These are phyloP conservation scores for Caryopteris hybrid DNA, from an alignment of 305 asterid species.

Conservation along the genomic window DNA sequence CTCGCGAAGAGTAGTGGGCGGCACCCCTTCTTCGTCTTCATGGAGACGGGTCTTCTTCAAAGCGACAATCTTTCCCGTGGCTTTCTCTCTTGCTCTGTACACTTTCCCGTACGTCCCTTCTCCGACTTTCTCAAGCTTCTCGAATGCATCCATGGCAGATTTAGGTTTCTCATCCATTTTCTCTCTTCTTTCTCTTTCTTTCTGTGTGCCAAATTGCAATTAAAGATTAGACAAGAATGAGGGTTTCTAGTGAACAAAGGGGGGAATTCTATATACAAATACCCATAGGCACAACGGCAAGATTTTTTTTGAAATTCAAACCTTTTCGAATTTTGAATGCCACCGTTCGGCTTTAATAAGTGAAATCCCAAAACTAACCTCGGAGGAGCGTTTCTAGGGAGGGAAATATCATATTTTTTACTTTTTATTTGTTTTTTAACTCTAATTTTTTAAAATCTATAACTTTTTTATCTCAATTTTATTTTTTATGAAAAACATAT, in stretches of 20 bases:
- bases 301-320: constrained; percentile 36
- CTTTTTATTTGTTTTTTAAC: too few relatives aligned
- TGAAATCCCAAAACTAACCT: constrained; percentile 17
- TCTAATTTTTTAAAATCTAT: too few relatives aligned
- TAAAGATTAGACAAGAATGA: constrained; percentile 7
- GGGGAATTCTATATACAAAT: constrained; percentile 6
- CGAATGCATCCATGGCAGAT: constrained; percentile 90
- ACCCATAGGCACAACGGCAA: constrained; percentile 30
- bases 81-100: constrained; percentile 87
- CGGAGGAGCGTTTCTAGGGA: constrained; percentile 12
- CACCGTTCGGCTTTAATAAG: background rate
- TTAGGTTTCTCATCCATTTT: constrained; percentile 40
- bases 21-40: constrained; percentile 89
- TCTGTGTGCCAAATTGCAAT: background rate
- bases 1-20: constrained; percentile 86
- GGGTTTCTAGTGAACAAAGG: background rate
- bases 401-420: background rate
- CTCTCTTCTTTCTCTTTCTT: too few relatives aligned
- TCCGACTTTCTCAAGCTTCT: constrained; percentile 98
- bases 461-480: too few relatives aligned
- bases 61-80: constrained; percentile 89
- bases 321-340: constrained; percentile 26
- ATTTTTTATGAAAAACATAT: too few relatives aligned
- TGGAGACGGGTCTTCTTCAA: constrained; percentile 90
- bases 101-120: constrained; percentile 98